Conservation (phyloP, 2,329 filamentous ascomycete genomes). For the Aspergillus arachidicola region DNA sequence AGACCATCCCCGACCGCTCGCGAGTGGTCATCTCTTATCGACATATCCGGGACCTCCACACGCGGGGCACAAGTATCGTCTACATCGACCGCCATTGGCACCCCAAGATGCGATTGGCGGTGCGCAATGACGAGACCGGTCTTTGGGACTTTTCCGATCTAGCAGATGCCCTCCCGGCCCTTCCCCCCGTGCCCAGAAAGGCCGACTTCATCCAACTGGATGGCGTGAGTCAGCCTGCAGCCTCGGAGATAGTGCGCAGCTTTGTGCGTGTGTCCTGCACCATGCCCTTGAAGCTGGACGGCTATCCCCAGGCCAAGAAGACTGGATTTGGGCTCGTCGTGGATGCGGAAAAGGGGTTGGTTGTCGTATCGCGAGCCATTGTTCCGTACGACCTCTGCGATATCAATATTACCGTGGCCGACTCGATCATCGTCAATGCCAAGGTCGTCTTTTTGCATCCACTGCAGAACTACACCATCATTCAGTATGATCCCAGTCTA, state of each 20-base stretch:
- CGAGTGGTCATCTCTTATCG: conserved; percentile 94
- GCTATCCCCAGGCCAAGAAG: conserved; percentile 93
- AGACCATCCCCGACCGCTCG: conserved; percentile 75
- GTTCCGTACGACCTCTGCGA: conserved; percentile 97
- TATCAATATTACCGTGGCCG: conserved; percentile 92
- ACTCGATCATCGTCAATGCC: conserved; percentile 91
- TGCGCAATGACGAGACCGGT: conserved; percentile 85
- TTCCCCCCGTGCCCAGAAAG: conserved; percentile 70
- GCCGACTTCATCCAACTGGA: conserved; percentile 92
- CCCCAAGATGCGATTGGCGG: conserved; percentile 87
- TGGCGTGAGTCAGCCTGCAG: conserved; percentile 82
- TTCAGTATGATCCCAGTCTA: conserved; percentile 89
- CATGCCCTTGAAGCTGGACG: conserved; percentile 94
- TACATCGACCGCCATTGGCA: conserved; percentile 96
- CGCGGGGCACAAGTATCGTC: conserved; percentile 87
- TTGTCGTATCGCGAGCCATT: conserved; percentile 90
- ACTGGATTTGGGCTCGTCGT: conserved; percentile 97
- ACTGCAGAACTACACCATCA: conserved; percentile 92
- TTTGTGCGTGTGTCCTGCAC: conserved; percentile 92
- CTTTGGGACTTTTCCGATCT: conserved; percentile 94
- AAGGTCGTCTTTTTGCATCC: conserved; percentile 96
- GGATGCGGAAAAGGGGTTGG: conserved; percentile 92
- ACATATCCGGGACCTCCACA: conserved; percentile 92
- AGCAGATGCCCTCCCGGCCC: conserved; percentile 75
- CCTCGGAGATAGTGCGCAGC: conserved; percentile 90